Conservation (phyloP, 495 filamentous ascomycete genomes). For the Lentithecium fluviatile region DNA sequence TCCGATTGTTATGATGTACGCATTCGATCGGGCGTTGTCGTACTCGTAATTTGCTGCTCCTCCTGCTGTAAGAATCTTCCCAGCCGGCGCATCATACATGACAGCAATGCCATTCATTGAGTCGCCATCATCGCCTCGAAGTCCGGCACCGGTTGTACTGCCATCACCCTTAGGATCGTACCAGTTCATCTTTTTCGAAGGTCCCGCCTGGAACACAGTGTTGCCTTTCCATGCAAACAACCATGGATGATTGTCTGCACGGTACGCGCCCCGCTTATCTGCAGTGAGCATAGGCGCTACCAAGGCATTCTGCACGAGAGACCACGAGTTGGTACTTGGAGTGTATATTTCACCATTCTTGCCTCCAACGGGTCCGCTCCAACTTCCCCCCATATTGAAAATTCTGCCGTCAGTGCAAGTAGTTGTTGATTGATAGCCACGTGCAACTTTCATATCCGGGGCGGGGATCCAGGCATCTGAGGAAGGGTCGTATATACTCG, state of each 20-base stretch:
- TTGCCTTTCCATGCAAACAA: constrained; percentile 60
- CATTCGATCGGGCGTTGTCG: constrained; percentile 44
- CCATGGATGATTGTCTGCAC: constrained; percentile 59
- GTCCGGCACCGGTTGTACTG: constrained; percentile 42
- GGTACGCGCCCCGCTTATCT: constrained; percentile 49
- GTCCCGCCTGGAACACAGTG: constrained; percentile 59
- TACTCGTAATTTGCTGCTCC: constrained; percentile 51
- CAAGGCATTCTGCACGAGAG: constrained; percentile 41
- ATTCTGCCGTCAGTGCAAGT: constrained; percentile 55
- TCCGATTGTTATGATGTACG: constrained; percentile 52
- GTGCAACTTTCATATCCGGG: constrained; percentile 48
- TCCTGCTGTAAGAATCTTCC: constrained; percentile 56
- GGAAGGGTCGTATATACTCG: constrained; percentile 49
- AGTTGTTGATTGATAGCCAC: constrained; percentile 59
- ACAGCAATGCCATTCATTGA: constrained; percentile 55
- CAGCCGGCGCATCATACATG: constrained; percentile 57
- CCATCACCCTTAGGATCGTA: constrained; percentile 49
- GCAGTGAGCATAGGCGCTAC: constrained; percentile 53
- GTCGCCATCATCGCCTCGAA: constrained; percentile 45
- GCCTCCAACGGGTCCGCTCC: constrained; percentile 48
- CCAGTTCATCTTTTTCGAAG: constrained; percentile 59
- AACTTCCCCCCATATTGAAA: constrained; percentile 63
- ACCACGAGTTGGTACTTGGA: constrained; percentile 44
- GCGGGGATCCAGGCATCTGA: constrained; percentile 41
- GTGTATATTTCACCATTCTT: constrained; percentile 61